Percentiles rank a stretch among this genome's conserved stretches.
Evolutionary conservation across 345 rosid species (phyloP).

Genomic region (Eutrema heterophyllum): DNA sequence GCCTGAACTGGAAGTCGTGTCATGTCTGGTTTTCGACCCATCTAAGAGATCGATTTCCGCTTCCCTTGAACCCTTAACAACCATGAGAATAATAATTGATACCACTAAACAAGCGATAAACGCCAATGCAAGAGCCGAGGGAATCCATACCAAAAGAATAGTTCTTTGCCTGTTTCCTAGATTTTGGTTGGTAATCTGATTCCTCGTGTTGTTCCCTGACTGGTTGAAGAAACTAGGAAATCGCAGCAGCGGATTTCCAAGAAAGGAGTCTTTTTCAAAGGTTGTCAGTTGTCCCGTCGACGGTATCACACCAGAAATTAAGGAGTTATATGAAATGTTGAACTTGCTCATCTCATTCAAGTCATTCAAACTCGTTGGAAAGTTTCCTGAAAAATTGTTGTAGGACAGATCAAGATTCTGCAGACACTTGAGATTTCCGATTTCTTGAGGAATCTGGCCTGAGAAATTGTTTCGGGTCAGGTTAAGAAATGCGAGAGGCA

Average conservation of each 20-base stretch:
- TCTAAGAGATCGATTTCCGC: slow-evolving; percentile 44
- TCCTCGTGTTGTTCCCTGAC: slow-evolving; percentile 2
- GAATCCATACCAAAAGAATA: slow-evolving; percentile 32
- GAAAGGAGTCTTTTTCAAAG: slow-evolving; percentile 62
- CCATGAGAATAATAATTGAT: slow-evolving; percentile 36
- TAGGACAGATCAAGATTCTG: slow-evolving; percentile 75
- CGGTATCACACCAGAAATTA: slow-evolving; percentile 63
- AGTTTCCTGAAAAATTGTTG: slow-evolving; percentile 78
- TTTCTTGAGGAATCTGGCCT: slow-evolving; percentile 60
- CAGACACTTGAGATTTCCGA: slow-evolving; percentile 59
- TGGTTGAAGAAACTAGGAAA: slow-evolving; percentile 51
- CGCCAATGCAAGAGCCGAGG: slow-evolving; percentile 36
- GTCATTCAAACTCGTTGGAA: slow-evolving; percentile 56
- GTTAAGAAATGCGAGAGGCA: slow-evolving; percentile 78
- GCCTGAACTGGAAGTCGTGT: slow-evolving; percentile 51
- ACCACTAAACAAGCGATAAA: slow-evolving; percentile 45
- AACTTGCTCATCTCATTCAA: slow-evolving; percentile 67
- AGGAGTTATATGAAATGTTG: slow-evolving; percentile 79
- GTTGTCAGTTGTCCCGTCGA: slow-evolving; percentile 73
- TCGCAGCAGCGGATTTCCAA: slow-evolving; percentile 61
- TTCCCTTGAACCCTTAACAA: slow-evolving; percentile 37
- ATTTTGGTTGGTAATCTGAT: background rate
- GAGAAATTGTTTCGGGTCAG: slow-evolving; percentile 54
- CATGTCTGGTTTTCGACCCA: slow-evolving; percentile 46
- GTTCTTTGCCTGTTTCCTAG: slow-evolving; percentile 26